Conservation (phyloP, 148 eudicot species). For the Agrostemma githago region DNA sequence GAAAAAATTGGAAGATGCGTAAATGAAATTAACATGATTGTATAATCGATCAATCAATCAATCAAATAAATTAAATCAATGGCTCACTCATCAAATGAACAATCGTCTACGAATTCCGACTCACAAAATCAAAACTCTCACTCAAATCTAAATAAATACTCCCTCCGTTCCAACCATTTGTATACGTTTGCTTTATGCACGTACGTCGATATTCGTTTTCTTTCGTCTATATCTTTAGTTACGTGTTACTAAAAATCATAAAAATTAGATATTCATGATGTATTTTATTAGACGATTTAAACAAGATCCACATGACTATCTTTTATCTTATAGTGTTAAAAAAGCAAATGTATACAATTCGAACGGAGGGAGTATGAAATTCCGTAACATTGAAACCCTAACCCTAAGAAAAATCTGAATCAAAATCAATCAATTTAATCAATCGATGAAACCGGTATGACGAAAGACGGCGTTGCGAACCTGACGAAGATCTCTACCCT, state of each 20-base stretch:
- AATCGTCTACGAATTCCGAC: neutral
- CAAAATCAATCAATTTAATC: neutral
- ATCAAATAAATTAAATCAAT: constrained; percentile 3
- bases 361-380: too few relatives aligned
- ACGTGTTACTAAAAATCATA: too few relatives aligned
- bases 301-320: too few relatives aligned
- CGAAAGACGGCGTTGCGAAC: constrained; percentile 54
- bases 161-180: too few relatives aligned
- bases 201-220: too few relatives aligned
- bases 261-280: too few relatives aligned
- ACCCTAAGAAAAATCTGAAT: neutral
- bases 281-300: too few relatives aligned
- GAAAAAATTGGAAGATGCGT: neutral
- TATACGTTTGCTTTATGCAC: too few relatives aligned
- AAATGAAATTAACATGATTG: neutral
- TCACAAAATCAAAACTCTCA: neutral
- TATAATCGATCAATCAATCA: neutral
- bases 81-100: constrained; percentile 10
- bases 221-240: too few relatives aligned
- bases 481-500: constrained; percentile 53
- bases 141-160: too few relatives aligned
- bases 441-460: constrained; percentile 55
- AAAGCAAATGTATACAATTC: too few relatives aligned
- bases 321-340: too few relatives aligned
- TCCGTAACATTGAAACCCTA: neutral